These are phyloP conservation scores for Marchantia polymorpha DNA, from an alignment of 225 moss, liverwort and hornwort genomes.

Conservation along the genomic window DNA sequence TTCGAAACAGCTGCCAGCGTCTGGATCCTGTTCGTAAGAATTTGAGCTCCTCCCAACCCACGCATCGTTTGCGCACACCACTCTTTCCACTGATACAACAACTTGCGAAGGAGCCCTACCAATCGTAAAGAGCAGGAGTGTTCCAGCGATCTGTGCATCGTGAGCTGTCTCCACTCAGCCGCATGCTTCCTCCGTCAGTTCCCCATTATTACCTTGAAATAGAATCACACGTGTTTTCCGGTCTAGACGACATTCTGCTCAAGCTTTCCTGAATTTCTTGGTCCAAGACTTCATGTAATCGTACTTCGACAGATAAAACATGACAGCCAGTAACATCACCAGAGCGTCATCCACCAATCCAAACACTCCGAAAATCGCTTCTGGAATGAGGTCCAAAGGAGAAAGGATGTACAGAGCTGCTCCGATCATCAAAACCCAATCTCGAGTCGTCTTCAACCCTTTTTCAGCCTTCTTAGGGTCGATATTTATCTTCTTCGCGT, in stretches of 20 bases:
- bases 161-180: neutral
- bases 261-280: neutral
- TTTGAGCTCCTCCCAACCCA: neutral
- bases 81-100: neutral
- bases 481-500: constrained; percentile 19
- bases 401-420: constrained; percentile 37
- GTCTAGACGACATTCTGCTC: neutral
- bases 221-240: neutral
- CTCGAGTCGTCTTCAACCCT: constrained; percentile 22
- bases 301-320: constrained; percentile 26
- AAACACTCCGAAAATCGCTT: constrained; percentile 40
- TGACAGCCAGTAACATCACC: constrained; percentile 21
- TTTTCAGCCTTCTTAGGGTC: constrained; percentile 30
- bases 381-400: constrained; percentile 42
- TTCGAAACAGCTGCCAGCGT: neutral
- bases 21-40: neutral
- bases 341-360: constrained; percentile 35
- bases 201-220: neutral
- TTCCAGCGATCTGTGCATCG: neutral
- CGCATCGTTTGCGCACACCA: neutral
- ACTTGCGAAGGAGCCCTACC: neutral
- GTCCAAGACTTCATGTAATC: constrained; percentile 14
- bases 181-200: neutral
- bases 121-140: neutral
- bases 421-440: constrained; percentile 33